A percentile compares a stretch with the other conserved stretches of the same genome.
These are phyloP conservation scores for Cucurbita maxima DNA, from an alignment of 306 rosid species.

Conservation along the genomic window DNA sequence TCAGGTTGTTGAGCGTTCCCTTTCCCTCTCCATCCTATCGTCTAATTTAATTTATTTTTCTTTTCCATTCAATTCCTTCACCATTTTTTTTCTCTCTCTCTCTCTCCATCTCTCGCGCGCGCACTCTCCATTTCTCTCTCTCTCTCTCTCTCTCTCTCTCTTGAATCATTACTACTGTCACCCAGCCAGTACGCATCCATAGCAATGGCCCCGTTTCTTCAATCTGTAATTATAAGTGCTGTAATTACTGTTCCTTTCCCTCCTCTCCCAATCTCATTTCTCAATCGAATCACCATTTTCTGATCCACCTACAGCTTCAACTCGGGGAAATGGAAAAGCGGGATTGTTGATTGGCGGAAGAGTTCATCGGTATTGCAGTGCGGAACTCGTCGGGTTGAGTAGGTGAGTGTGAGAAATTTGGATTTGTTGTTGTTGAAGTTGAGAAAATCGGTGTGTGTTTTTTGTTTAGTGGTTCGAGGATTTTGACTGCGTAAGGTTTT, in stretches of 20 bases:
- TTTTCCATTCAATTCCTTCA: constrained; percentile 1
- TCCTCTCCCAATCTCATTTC: background rate
- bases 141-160: constrained; percentile 8
- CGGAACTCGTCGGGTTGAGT: background rate
- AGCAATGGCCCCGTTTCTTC: background rate
- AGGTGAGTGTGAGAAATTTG: too few relatives aligned
- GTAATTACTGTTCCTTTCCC: background rate
- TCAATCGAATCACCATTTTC: background rate
- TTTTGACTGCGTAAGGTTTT: too few relatives aligned
- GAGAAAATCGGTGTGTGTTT: background rate
- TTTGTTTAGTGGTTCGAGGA: background rate
- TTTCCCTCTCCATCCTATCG: background rate
- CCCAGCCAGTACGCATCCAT: background rate
- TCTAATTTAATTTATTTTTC: background rate
- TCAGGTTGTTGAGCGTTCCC: too few relatives aligned
- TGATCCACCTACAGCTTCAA: background rate
- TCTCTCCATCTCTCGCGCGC: too few relatives aligned
- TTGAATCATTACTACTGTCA: constrained; percentile 9
- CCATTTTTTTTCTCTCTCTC: background rate
- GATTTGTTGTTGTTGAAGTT: background rate
- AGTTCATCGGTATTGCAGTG: background rate
- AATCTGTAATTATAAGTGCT: background rate
- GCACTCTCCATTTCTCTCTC: too few relatives aligned
- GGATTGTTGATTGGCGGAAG: background rate
- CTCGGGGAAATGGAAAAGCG: background rate